Conservation (phyloP, 306 rosid genomes). For the Prunus mira region DNA sequence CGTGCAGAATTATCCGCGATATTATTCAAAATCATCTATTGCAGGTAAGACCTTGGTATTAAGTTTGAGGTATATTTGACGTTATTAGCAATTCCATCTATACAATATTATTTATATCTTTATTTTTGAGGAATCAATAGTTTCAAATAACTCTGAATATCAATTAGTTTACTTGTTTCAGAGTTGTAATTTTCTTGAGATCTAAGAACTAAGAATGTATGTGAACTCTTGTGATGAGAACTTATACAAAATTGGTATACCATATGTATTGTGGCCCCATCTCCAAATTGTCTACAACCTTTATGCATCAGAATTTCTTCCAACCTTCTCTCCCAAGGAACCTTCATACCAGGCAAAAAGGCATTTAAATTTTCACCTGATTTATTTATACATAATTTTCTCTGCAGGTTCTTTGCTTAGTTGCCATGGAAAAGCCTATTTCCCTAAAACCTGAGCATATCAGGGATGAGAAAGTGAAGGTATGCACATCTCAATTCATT, state of each 20-base stretch:
- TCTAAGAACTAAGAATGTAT: neutral
- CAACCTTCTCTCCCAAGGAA: neutral
- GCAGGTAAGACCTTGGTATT: slow-evolving; percentile 59
- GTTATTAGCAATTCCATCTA: slow-evolving; percentile 1
- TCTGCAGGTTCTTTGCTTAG: slow-evolving; percentile 81
- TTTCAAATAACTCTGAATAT: neutral
- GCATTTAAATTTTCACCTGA: neutral
- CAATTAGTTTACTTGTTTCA: slow-evolving; percentile 1
- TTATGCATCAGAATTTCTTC: neutral
- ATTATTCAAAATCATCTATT: slow-evolving; percentile 94
- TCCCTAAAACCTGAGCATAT: slow-evolving; percentile 92
- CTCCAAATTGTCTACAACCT: neutral
- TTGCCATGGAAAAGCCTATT: slow-evolving; percentile 96
- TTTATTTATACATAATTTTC: neutral
- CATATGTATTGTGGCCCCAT: neutral
- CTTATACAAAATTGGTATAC: neutral
- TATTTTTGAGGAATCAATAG: slow-evolving; percentile 12
- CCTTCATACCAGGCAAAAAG: neutral
- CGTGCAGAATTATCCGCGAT: slow-evolving; percentile 88
- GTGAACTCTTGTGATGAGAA: neutral
- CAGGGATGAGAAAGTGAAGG: slow-evolving; percentile 99
- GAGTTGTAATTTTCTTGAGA: slow-evolving; percentile 10
- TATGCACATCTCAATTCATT: slow-evolving; percentile 17
- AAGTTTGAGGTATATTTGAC: slow-evolving; percentile 22
- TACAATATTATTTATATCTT: neutral